These are phyloP conservation scores for Ceraceosorus guamensis DNA, from an alignment of 1,284 basidiomycete genomes.

Conservation along the genomic window DNA sequence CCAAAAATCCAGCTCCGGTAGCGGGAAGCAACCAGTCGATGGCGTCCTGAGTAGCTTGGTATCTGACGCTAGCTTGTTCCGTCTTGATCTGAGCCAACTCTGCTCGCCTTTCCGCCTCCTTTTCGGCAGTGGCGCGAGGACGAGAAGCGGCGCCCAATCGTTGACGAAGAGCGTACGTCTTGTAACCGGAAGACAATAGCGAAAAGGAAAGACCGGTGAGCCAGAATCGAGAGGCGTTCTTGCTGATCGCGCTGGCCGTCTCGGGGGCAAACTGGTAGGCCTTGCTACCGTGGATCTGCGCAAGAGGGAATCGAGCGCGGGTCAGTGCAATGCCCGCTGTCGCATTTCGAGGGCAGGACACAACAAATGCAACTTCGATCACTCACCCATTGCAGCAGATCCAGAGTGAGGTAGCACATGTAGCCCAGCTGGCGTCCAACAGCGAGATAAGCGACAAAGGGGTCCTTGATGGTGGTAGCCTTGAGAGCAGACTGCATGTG, in stretches of 20 bases:
- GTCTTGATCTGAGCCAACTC: constrained; percentile 61
- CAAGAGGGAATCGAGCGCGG: constrained; percentile 63
- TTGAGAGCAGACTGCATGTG: constrained; percentile 86
- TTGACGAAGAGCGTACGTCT: constrained; percentile 42
- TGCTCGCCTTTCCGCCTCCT: constrained; percentile 62
- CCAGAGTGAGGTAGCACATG: constrained; percentile 65
- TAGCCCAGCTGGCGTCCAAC: constrained; percentile 81
- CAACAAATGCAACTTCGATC: too few relatives aligned
- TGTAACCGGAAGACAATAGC: constrained; percentile 39
- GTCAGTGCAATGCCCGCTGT: constrained; percentile 24
- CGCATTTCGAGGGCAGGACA: neutral
- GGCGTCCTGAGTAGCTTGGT: constrained; percentile 72
- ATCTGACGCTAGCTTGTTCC: constrained; percentile 59
- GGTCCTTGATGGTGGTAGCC: constrained; percentile 58
- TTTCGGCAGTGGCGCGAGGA: constrained; percentile 56
- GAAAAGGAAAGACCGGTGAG: constrained; percentile 58
- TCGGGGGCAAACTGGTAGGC: constrained; percentile 53
- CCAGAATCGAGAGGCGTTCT: constrained; percentile 81
- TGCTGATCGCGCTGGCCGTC: constrained; percentile 62
- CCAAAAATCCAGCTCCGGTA: constrained; percentile 67
- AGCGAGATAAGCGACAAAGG: constrained; percentile 70
- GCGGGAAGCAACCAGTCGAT: constrained; percentile 85
- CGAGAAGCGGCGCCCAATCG: constrained; percentile 25
- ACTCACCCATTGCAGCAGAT: constrained; percentile 20
- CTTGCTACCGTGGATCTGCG: constrained; percentile 50